phyloP scores from a whole-genome alignment of 768 basidiomycete genomes.

The Russula abietina region DNA sequence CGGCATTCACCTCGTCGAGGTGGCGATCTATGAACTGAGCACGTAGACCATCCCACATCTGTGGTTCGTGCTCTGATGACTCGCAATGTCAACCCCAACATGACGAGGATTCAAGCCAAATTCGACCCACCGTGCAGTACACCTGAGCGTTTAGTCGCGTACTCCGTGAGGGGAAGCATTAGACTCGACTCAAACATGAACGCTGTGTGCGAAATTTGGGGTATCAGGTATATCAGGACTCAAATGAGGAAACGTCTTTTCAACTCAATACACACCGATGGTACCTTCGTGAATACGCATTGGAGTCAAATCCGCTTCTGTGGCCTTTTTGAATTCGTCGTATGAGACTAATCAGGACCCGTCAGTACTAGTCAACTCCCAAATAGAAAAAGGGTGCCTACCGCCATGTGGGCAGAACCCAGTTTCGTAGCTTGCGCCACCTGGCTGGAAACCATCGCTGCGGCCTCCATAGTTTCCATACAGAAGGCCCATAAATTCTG shows the following conservation, averaged over 20 bases:
- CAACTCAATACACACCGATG: slow-evolving; percentile 36
- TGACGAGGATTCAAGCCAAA: neutral
- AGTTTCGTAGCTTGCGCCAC: slow-evolving; percentile 56
- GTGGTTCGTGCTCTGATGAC: slow-evolving; percentile 49
- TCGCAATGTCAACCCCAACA: neutral
- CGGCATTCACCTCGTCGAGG: slow-evolving; percentile 46
- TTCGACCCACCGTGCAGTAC: slow-evolving; percentile 47
- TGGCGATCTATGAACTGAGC: slow-evolving; percentile 56
- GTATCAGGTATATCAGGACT: slow-evolving; percentile 1
- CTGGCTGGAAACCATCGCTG: slow-evolving; percentile 56
- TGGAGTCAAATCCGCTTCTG: slow-evolving; percentile 46
- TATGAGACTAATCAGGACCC: slow-evolving; percentile 41
- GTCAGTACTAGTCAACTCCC: neutral
- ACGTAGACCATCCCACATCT: slow-evolving; percentile 60
- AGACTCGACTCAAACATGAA: slow-evolving; percentile 64
- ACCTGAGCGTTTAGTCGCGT: slow-evolving; percentile 52
- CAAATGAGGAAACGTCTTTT: neutral
- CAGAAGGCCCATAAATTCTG: slow-evolving; percentile 60
- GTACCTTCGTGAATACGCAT: slow-evolving; percentile 48
- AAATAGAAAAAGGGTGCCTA: slow-evolving; percentile 26
- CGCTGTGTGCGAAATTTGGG: slow-evolving; percentile 26
- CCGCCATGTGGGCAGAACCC: slow-evolving; percentile 63
- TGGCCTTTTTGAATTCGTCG: slow-evolving; percentile 54
- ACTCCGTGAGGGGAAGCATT: slow-evolving; percentile 60
- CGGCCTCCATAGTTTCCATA: slow-evolving; percentile 60